A percentile compares a stretch with the other conserved stretches of the same genome.
Evolutionary conservation across 2,329 filamentous ascomycete genomes (phyloP).

Genomic region (Aphanoascus verrucosus): DNA sequence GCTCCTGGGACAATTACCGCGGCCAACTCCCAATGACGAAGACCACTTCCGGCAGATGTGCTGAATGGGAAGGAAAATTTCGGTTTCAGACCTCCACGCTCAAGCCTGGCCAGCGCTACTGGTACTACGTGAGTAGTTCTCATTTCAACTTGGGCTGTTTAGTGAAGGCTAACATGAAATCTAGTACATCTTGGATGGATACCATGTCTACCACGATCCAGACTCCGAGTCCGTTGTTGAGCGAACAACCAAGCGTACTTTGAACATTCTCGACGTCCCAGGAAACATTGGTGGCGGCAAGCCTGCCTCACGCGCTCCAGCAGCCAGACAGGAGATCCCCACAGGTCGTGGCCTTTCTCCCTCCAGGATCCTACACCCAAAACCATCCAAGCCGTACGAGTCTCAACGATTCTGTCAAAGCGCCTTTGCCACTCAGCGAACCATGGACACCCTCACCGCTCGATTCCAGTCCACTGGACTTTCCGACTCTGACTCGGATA

Average conservation of each 20-base stretch:
- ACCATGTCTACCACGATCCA: constrained; percentile 95
- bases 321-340: constrained; percentile 50
- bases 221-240: constrained; percentile 80
- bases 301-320: constrained; percentile 34
- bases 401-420: constrained; percentile 76
- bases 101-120: constrained; percentile 85
- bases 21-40: constrained; percentile 90
- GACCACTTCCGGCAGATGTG: constrained; percentile 72
- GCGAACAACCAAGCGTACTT: constrained; percentile 89
- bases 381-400: constrained; percentile 77
- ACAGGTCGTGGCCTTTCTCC: constrained; percentile 82
- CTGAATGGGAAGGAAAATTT: constrained; percentile 93
- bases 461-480: constrained; percentile 64
- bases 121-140: constrained; percentile 69
- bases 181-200: constrained; percentile 93
- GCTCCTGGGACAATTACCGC: constrained; percentile 95
- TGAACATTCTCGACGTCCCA: constrained; percentile 95
- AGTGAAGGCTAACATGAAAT: constrained; percentile 14
- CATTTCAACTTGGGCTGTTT: neutral
- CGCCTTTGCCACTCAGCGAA: constrained; percentile 58
- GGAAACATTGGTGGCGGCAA: constrained; percentile 41
- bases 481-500: constrained; percentile 59
- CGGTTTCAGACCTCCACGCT: constrained; percentile 82
- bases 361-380: constrained; percentile 82
- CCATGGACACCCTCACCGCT: constrained; percentile 66